These are phyloP conservation scores for Rhodotorula sp. DNA, from an alignment of 1,284 basidiomycete species.

Conservation along the genomic window DNA sequence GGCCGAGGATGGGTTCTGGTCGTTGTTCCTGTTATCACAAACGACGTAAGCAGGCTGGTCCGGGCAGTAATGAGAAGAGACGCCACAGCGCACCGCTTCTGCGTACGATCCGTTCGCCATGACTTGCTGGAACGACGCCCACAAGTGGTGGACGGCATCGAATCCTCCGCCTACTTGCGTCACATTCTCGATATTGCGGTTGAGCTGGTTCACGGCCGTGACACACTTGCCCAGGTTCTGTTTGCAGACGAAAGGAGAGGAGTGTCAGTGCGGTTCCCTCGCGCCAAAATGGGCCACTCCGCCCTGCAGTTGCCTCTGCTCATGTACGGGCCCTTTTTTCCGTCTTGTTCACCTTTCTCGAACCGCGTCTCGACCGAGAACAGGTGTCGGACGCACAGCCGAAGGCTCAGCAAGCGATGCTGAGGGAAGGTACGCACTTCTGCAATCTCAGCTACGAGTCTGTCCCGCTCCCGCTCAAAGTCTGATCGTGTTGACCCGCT, in stretches of 20 bases:
- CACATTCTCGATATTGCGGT: conserved; percentile 40
- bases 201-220: conserved; percentile 32
- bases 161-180: conserved; percentile 28
- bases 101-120: conserved; percentile 14
- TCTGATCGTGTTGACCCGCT: conserved; percentile 5
- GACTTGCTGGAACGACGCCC: conserved; percentile 34
- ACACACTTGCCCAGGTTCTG: conserved; percentile 35
- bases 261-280: background rate
- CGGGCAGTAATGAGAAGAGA: too few relatives aligned
- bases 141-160: conserved; percentile 30
- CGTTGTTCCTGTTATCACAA: conserved; percentile 1
- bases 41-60: background rate
- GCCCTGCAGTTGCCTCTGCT: too few relatives aligned
- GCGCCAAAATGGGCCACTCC: background rate
- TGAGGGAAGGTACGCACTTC: conserved; percentile 19
- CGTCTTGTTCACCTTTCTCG: background rate
- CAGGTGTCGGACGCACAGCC: background rate
- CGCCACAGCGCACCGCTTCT: background rate
- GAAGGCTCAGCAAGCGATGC: background rate
- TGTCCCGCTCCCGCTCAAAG: conserved; percentile 35
- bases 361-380: conserved; percentile 2
- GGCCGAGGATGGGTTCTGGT: conserved; percentile 4
- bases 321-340: too few relatives aligned
- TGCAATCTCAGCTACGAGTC: conserved; percentile 37
- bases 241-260: background rate